Conservation (phyloP, 768 basidiomycete genomes). For the Phanerodontia chrysosporium region DNA sequence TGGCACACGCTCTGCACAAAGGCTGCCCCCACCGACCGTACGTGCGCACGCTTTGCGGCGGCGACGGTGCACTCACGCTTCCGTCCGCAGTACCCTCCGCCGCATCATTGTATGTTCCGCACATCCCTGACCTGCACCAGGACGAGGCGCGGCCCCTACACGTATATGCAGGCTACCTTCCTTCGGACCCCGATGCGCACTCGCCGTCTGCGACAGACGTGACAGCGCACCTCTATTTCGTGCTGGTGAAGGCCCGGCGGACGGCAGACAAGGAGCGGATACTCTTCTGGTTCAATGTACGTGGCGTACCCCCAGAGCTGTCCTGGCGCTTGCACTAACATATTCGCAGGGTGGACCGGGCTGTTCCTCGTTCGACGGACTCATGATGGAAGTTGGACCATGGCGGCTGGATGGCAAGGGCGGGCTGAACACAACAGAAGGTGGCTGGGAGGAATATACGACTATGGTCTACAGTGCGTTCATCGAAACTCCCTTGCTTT, state of each 20-base stretch:
- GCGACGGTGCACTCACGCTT: background rate
- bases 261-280: slow-evolving; percentile 86
- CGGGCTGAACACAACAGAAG: slow-evolving; percentile 67
- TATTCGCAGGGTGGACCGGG: slow-evolving; percentile 82
- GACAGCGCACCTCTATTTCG: slow-evolving; percentile 81
- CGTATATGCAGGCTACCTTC: slow-evolving; percentile 80
- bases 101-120: slow-evolving; percentile 78
- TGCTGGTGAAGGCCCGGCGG: slow-evolving; percentile 83
- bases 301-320: background rate
- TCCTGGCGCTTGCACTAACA: background rate
- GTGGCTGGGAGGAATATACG: slow-evolving; percentile 97
- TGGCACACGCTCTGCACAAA: slow-evolving; percentile 2
- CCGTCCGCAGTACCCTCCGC: slow-evolving; percentile 65
- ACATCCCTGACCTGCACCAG: slow-evolving; percentile 72
- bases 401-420: slow-evolving; percentile 76
- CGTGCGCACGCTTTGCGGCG: background rate
- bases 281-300: slow-evolving; percentile 95
- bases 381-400: slow-evolving; percentile 98
- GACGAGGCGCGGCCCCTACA: slow-evolving; percentile 67
- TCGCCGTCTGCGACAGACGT: slow-evolving; percentile 52
- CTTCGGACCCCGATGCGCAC: slow-evolving; percentile 65
- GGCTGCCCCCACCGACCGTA: slow-evolving; percentile 28
- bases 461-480: slow-evolving; percentile 88
- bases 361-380: slow-evolving; percentile 94
- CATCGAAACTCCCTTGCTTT: background rate